Evolutionary conservation across 2,329 filamentous ascomycete species (phyloP).

Genomic region (Leptographium procerum): DNA sequence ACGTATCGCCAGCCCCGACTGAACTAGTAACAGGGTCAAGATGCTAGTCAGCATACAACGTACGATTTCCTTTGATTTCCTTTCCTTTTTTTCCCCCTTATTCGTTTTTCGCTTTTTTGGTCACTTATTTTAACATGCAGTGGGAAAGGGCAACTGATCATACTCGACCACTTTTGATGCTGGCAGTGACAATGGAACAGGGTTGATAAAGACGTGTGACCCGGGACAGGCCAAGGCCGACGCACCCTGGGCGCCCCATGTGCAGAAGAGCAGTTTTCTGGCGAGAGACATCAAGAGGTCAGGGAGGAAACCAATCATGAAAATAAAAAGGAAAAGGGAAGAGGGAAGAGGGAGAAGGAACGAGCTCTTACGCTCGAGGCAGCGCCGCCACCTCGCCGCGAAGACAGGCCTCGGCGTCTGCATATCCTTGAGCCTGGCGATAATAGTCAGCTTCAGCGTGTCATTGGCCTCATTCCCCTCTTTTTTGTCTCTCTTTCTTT

Average conservation of each 20-base stretch:
- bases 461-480: not conserved
- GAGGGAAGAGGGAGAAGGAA: not conserved
- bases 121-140: not conserved
- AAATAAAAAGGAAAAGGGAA: too few relatives aligned
- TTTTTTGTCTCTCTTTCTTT: not conserved
- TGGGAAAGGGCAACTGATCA: not conserved
- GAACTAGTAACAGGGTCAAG: slow-evolving; percentile 39
- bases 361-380: slow-evolving; percentile 31
- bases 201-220: slow-evolving; percentile 26
- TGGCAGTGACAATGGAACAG: slow-evolving; percentile 25
- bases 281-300: not conserved
- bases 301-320: not conserved
- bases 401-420: slow-evolving; percentile 37
- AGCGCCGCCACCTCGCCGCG: slow-evolving; percentile 23
- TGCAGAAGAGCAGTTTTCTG: slow-evolving; percentile 29
- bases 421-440: slow-evolving; percentile 20
- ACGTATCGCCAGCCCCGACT: slow-evolving; percentile 65
- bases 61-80: not conserved
- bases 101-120: not conserved
- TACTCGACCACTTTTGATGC: slow-evolving; percentile 47
- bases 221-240: slow-evolving; percentile 28
- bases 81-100: not conserved
- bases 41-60: not conserved
- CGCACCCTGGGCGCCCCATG: slow-evolving; percentile 35
- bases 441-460: not conserved